Percentiles rank a stretch among this genome's conserved stretches.
phyloP scores from a whole-genome alignment of 768 basidiomycete species.

The Mycena filopes region DNA sequence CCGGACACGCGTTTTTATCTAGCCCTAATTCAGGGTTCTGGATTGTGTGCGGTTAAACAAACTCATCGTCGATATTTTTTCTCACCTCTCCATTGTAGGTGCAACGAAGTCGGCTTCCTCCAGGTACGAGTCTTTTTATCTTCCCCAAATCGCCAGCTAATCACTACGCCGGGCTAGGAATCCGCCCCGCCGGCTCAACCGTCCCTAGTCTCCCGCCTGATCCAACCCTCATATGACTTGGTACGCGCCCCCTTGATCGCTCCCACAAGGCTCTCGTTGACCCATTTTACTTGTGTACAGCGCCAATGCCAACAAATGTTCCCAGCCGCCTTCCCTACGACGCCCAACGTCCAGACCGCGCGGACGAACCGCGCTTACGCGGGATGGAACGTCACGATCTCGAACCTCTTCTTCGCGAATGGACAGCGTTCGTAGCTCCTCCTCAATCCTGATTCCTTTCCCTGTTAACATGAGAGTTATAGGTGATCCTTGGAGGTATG shows the following conservation, averaged over 20 bases:
- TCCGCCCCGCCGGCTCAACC: constrained; percentile 51
- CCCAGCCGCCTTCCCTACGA: constrained; percentile 62
- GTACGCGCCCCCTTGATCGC: constrained; percentile 42
- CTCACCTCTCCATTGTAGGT: constrained; percentile 48
- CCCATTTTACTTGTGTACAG: constrained; percentile 44
- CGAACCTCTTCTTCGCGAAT: constrained; percentile 76
- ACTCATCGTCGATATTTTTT: neutral
- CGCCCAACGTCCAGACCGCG: constrained; percentile 54
- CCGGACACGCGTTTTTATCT: neutral
- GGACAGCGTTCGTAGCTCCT: constrained; percentile 62
- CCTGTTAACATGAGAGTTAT: constrained; percentile 1
- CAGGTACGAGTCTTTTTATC: constrained; percentile 47
- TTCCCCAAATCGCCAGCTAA: neutral
- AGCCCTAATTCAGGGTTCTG: constrained; percentile 56
- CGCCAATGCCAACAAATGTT: constrained; percentile 80
- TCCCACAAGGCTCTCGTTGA: neutral
- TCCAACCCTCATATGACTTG: constrained; percentile 66
- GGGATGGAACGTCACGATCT: constrained; percentile 70
- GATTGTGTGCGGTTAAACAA: constrained; percentile 65
- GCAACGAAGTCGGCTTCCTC: constrained; percentile 75
- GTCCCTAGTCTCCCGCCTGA: constrained; percentile 64
- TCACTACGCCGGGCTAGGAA: constrained; percentile 48
- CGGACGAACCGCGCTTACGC: constrained; percentile 61
- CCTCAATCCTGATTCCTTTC: neutral
- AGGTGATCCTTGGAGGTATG: constrained; percentile 82